A percentile compares a stretch with the other conserved stretches of the same genome.
Evolutionary conservation across 768 basidiomycete genomes (phyloP).

Genomic region (Boletus vinaceobasis): DNA sequence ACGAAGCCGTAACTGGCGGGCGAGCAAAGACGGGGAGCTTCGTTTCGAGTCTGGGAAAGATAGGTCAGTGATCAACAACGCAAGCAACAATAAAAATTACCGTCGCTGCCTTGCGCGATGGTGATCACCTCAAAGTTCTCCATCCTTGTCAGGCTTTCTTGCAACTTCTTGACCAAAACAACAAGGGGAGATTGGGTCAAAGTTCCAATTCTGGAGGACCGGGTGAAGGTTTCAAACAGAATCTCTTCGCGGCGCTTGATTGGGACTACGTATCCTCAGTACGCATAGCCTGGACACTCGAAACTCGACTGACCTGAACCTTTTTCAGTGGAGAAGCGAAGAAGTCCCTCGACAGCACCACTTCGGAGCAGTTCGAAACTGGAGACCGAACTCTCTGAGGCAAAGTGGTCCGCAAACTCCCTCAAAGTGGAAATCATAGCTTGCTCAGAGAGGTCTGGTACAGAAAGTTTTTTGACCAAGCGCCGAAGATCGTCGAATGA

Average conservation of each 20-base stretch:
- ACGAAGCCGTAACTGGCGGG: constrained; percentile 85
- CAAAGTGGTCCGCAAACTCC: constrained; percentile 79
- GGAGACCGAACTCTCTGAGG: constrained; percentile 76
- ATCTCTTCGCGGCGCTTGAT: constrained; percentile 68
- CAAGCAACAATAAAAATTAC: constrained; percentile 36
- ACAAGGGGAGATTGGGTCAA: constrained; percentile 58
- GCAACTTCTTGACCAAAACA: constrained; percentile 89
- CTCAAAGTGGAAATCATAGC: constrained; percentile 58
- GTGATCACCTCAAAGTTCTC: constrained; percentile 95
- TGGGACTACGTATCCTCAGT: constrained; percentile 46
- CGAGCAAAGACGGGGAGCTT: constrained; percentile 87
- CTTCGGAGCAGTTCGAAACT: constrained; percentile 96
- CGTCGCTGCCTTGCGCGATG: constrained; percentile 77
- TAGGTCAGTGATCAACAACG: constrained; percentile 1
- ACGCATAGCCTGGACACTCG: not conserved
- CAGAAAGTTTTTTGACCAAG: constrained; percentile 63
- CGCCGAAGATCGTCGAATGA: constrained; percentile 61
- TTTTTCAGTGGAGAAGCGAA: constrained; percentile 78
- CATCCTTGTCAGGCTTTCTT: constrained; percentile 93
- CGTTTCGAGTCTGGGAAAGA: constrained; percentile 71
- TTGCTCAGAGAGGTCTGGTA: constrained; percentile 54
- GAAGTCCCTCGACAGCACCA: constrained; percentile 83
- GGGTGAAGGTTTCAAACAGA: constrained; percentile 74
- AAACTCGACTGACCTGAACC: constrained; percentile 24
- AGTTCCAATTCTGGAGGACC: constrained; percentile 42